phyloP scores from a whole-genome alignment of 2,329 filamentous ascomycete species.

The Magnaporthiopsis incrustans region DNA sequence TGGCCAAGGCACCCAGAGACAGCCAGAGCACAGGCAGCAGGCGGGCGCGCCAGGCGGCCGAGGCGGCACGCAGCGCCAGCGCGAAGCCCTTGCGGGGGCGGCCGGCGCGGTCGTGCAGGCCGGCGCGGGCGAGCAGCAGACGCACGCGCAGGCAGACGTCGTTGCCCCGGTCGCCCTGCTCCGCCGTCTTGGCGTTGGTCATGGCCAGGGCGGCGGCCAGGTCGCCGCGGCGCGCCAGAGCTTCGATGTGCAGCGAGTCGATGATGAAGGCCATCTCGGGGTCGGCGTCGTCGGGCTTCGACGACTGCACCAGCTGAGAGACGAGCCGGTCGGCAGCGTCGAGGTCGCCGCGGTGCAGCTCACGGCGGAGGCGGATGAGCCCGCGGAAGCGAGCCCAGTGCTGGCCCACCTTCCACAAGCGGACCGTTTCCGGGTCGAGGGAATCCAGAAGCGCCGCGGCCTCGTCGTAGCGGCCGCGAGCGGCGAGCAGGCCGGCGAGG shows the following conservation, averaged over 20 bases:
- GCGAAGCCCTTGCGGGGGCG: slow-evolving; percentile 70
- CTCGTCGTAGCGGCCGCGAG: slow-evolving; percentile 62
- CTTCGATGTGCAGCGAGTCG: slow-evolving; percentile 45
- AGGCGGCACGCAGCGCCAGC: slow-evolving; percentile 65
- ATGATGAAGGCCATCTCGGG: slow-evolving; percentile 43
- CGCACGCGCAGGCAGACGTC: slow-evolving; percentile 58
- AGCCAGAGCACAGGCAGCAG: slow-evolving; percentile 66
- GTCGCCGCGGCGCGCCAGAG: slow-evolving; percentile 39
- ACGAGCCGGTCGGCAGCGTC: slow-evolving; percentile 4
- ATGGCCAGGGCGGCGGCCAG: slow-evolving; percentile 39
- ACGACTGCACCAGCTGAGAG: slow-evolving; percentile 3
- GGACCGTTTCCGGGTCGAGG: slow-evolving; percentile 14
- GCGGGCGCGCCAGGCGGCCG: slow-evolving; percentile 61
- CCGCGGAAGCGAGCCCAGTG: slow-evolving; percentile 8
- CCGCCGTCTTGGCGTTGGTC: slow-evolving; percentile 35
- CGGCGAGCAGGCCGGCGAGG: slow-evolving; percentile 57
- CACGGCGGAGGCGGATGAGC: slow-evolving; percentile 5
- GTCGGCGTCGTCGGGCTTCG: slow-evolving; percentile 34
- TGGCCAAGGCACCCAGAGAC: slow-evolving; percentile 57
- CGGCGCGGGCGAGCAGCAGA: slow-evolving; percentile 65
- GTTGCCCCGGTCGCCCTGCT: slow-evolving; percentile 12
- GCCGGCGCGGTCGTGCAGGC: slow-evolving; percentile 59
- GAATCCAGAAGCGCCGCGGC: slow-evolving; percentile 52
- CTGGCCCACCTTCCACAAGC: slow-evolving; percentile 6
- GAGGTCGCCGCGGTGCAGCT: slow-evolving; percentile 6